Evolutionary conservation across 805 yeast species (phyloP).

Genomic region (Lipomyces sp.): DNA sequence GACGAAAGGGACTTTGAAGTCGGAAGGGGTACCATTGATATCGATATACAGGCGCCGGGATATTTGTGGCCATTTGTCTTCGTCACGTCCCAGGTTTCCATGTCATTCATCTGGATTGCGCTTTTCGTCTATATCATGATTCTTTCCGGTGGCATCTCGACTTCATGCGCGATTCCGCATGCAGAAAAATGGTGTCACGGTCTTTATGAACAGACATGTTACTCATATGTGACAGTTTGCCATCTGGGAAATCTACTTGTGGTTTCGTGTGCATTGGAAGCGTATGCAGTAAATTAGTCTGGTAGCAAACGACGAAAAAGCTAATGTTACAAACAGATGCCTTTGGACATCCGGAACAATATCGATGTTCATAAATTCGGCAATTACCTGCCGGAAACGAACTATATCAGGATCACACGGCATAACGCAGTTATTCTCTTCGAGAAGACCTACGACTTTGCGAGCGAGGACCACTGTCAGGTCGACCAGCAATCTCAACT

Average conservation of each 20-base stretch:
- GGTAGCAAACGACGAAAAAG: not conserved
- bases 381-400: constrained; percentile 24
- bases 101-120: constrained; percentile 25
- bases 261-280: constrained; percentile 27
- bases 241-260: constrained; percentile 27
- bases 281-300: constrained; percentile 12
- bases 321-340: constrained; percentile 11
- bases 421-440: constrained; percentile 2
- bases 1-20: constrained; percentile 8
- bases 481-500: not conserved
- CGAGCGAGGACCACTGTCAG: not conserved
- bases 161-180: constrained; percentile 25
- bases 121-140: constrained; percentile 31
- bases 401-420: constrained; percentile 15
- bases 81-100: constrained; percentile 18
- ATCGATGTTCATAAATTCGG: constrained; percentile 30
- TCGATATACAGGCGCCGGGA: constrained; percentile 8
- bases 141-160: constrained; percentile 31
- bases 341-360: constrained; percentile 30
- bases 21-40: not conserved
- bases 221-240: constrained; percentile 23
- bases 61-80: constrained; percentile 21
- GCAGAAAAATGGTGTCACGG: constrained; percentile 16
- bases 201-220: constrained; percentile 13
- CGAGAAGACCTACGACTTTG: not conserved